Conservation (phyloP, 2,329 filamentous ascomycete species). For the Chrysoporthe austroafricana region DNA sequence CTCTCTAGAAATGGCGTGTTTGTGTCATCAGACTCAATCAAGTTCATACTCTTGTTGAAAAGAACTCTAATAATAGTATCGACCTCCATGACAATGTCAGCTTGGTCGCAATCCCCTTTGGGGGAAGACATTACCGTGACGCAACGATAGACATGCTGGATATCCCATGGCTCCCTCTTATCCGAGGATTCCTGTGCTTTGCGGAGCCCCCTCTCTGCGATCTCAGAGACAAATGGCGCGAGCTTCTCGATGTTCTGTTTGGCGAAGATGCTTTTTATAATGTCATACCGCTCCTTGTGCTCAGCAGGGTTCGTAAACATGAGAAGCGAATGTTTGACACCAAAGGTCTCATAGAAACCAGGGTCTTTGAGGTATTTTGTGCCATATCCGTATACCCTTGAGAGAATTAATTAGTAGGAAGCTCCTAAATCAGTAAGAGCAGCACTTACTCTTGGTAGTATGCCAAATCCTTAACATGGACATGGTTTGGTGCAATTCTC, state of each 20-base stretch:
- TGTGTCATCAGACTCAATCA: conserved; percentile 1
- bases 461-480: background rate
- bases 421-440: background rate
- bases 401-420: background rate
- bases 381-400: background rate
- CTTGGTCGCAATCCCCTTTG: background rate
- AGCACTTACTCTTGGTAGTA: conserved; percentile 1
- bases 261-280: background rate
- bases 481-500: background rate
- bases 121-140: background rate
- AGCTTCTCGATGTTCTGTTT: conserved; percentile 5
- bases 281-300: background rate
- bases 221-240: background rate
- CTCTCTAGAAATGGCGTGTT: background rate
- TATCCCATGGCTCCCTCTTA: background rate
- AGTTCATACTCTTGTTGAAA: conserved; percentile 8
- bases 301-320: background rate
- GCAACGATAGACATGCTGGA: background rate
- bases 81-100: background rate
- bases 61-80: conserved; percentile 4
- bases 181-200: conserved; percentile 2
- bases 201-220: background rate
- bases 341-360: background rate
- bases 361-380: background rate
- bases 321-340: background rate